phyloP scores from a whole-genome alignment of 1,284 basidiomycete genomes.

The Moesziomyces antarcticus region DNA sequence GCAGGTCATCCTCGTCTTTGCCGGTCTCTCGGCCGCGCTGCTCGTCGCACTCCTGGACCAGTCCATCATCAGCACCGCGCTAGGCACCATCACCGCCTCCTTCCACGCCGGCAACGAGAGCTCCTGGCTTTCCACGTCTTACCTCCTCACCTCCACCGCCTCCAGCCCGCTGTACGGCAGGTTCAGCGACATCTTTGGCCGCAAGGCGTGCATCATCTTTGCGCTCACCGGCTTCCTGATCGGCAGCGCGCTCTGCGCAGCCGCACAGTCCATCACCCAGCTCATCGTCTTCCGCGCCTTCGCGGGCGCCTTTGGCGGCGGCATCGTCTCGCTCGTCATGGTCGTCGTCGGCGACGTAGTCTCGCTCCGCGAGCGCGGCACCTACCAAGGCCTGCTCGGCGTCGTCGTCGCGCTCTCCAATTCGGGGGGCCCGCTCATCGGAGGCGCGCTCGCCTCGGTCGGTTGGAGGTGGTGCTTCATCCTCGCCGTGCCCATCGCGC shows the following conservation, averaged over 20 bases:
- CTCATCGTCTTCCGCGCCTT: constrained; percentile 79
- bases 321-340: constrained; percentile 76
- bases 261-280: constrained; percentile 72
- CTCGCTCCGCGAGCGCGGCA: constrained; percentile 50
- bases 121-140: constrained; percentile 69
- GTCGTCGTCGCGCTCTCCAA: constrained; percentile 51
- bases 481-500: constrained; percentile 37
- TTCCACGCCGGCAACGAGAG: constrained; percentile 67
- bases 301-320: constrained; percentile 77
- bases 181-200: constrained; percentile 77
- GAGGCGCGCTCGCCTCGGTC: constrained; percentile 46
- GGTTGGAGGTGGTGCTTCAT: constrained; percentile 49
- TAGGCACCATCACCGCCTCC: constrained; percentile 62
- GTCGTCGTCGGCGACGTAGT: constrained; percentile 55
- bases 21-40: constrained; percentile 71
- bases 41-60: constrained; percentile 66
- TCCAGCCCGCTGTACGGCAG: constrained; percentile 66
- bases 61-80: constrained; percentile 67
- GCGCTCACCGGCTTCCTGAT: constrained; percentile 73
- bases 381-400: constrained; percentile 56
- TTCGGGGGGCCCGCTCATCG: constrained; percentile 51
- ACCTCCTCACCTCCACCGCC: constrained; percentile 68
- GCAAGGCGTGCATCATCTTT: constrained; percentile 77
- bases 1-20: constrained; percentile 76
- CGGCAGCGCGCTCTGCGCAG: constrained; percentile 67